A percentile compares a stretch with the other conserved stretches of the same genome.
Evolutionary conservation across 257 asterid species (phyloP).

Genomic region (Echites panduratus): DNA sequence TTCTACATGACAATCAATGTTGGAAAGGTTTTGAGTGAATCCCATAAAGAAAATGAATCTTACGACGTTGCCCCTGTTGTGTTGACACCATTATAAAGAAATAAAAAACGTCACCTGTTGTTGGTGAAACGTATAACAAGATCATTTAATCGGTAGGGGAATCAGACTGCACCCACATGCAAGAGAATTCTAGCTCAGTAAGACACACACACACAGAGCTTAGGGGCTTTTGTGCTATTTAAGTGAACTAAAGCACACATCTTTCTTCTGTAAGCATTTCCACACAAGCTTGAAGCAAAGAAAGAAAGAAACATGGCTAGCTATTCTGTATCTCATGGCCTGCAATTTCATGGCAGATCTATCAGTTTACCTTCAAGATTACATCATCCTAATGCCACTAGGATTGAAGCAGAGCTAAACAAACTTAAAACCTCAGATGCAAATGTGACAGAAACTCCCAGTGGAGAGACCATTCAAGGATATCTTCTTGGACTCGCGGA

Average conservation of each 20-base stretch:
- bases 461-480: conserved; percentile 30
- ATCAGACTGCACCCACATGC: conserved; percentile 44
- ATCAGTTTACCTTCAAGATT: conserved; percentile 78
- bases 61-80: conserved; percentile 22
- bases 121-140: conserved; percentile 34
- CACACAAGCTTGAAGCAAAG: background rate
- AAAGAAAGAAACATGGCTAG: conserved; percentile 29
- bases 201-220: too few species aligned
- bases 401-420: conserved; percentile 37
- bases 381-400: conserved; percentile 31
- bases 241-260: background rate
- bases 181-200: conserved; percentile 4
- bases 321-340: conserved; percentile 19
- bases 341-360: conserved; percentile 48
- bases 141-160: conserved; percentile 21
- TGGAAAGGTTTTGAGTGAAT: background rate
- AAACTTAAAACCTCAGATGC: conserved; percentile 33
- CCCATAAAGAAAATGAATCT: background rate
- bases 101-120: conserved; percentile 26
- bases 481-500: conserved; percentile 20
- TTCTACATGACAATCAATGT: conserved; percentile 2
- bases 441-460: conserved; percentile 15
- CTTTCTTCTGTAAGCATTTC: conserved; percentile 14
- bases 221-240: background rate
- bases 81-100: conserved; percentile 20